A percentile compares a stretch with the other conserved stretches of the same genome.
phyloP scores from a whole-genome alignment of 2,329 filamentous ascomycete genomes.

The Lizonia empirigonia region DNA sequence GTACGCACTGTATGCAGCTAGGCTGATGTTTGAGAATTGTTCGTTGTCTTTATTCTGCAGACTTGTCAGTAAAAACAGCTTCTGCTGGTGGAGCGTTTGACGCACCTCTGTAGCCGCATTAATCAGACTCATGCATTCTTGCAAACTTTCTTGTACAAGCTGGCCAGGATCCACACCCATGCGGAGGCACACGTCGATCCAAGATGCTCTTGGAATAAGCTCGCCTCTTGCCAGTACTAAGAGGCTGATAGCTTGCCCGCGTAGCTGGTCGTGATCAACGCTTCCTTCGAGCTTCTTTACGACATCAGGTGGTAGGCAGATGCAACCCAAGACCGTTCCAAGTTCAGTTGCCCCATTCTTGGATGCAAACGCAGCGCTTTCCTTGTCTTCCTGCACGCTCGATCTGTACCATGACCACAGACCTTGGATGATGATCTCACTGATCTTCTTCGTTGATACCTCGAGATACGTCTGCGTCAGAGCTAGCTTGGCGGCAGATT shows the following conservation, averaged over 20 bases:
- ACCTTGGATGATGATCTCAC: constrained; percentile 69
- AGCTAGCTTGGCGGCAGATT: constrained; percentile 65
- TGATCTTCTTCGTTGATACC: constrained; percentile 61
- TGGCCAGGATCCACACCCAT: constrained; percentile 82
- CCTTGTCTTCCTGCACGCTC: constrained; percentile 74
- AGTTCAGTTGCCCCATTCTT: constrained; percentile 71
- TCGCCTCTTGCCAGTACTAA: constrained; percentile 79
- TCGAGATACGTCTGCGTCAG: constrained; percentile 70
- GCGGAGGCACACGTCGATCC: constrained; percentile 87
- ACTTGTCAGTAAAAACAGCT: constrained; percentile 1
- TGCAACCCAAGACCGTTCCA: constrained; percentile 63
- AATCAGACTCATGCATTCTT: constrained; percentile 72
- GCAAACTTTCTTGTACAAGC: constrained; percentile 69
- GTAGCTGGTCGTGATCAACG: constrained; percentile 59
- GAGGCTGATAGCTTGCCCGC: constrained; percentile 75
- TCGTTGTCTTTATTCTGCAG: constrained; percentile 30
- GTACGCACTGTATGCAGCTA: constrained; percentile 80
- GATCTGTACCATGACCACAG: constrained; percentile 80
- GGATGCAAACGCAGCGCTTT: constrained; percentile 69
- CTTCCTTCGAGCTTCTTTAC: constrained; percentile 51
- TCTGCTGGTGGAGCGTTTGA: constrained; percentile 17
- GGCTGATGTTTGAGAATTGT: constrained; percentile 55
- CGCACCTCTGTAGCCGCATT: constrained; percentile 61
- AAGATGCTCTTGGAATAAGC: constrained; percentile 76
- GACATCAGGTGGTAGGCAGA: constrained; percentile 66